Percentiles rank a stretch among this genome's conserved stretches.
Evolutionary conservation across 2,329 filamentous ascomycete species (phyloP).

Genomic region (Hortaea werneckii): DNA sequence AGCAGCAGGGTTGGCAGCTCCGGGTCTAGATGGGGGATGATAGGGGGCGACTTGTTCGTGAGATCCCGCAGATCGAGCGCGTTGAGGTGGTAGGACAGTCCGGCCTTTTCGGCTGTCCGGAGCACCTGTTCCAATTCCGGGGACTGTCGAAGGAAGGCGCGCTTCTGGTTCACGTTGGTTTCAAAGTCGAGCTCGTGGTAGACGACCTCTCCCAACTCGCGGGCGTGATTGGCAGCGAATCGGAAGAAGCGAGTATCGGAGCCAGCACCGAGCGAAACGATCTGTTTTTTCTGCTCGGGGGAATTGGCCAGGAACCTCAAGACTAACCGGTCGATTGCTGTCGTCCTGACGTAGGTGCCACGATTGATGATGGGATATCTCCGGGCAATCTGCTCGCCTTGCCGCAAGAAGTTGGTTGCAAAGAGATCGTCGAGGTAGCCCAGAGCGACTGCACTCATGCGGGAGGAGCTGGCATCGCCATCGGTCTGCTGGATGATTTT

Average conservation of each 20-base stretch:
- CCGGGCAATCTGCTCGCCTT: slow-evolving; percentile 41
- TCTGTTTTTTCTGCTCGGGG: slow-evolving; percentile 43
- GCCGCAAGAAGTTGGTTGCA: slow-evolving; percentile 56
- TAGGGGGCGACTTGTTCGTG: slow-evolving; percentile 18
- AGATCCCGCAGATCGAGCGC: slow-evolving; percentile 60
- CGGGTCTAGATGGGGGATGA: slow-evolving; percentile 37
- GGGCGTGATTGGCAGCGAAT: slow-evolving; percentile 28
- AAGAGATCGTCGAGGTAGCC: slow-evolving; percentile 80
- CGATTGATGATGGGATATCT: slow-evolving; percentile 88
- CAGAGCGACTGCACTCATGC: slow-evolving; percentile 75
- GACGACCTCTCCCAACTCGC: background rate
- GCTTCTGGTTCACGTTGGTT: slow-evolving; percentile 40
- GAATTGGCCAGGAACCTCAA: slow-evolving; percentile 51
- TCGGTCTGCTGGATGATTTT: slow-evolving; percentile 78
- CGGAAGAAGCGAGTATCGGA: slow-evolving; percentile 86
- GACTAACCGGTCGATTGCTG: slow-evolving; percentile 70
- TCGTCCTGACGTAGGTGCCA: slow-evolving; percentile 89
- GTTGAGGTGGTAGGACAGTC: slow-evolving; percentile 42
- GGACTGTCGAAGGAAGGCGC: slow-evolving; percentile 15
- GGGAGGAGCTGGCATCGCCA: slow-evolving; percentile 77
- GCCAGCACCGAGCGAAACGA: slow-evolving; percentile 85
- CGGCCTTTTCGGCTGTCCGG: slow-evolving; percentile 10
- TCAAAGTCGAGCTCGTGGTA: slow-evolving; percentile 95
- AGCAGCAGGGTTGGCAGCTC: slow-evolving; percentile 70
- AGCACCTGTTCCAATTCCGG: slow-evolving; percentile 10